phyloP scores from a whole-genome alignment of 1,284 basidiomycete species.

The Trametes pubescens region DNA sequence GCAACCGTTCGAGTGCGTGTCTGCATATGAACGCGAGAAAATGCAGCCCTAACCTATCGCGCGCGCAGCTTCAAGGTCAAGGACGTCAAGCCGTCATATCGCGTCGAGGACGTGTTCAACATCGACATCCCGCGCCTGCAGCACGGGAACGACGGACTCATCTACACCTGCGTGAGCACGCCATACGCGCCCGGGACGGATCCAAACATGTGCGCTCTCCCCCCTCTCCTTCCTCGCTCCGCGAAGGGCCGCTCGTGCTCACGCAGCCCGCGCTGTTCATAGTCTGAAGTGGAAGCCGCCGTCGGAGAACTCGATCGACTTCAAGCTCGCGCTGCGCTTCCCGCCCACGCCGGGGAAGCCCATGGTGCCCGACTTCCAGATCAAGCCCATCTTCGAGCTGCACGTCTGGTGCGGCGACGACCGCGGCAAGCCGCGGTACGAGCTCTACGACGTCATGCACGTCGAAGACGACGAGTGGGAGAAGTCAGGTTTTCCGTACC shows the following conservation, averaged over 20 bases:
- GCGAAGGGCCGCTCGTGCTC: constrained; percentile 2
- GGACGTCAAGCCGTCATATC: constrained; percentile 89
- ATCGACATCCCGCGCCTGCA: constrained; percentile 88
- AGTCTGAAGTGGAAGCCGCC: constrained; percentile 99
- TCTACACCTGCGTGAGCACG: constrained; percentile 92
- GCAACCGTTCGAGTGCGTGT: constrained; percentile 86
- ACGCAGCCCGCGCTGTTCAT: constrained; percentile 3
- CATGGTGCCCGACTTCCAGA: constrained; percentile 76
- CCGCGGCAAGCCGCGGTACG: constrained; percentile 67
- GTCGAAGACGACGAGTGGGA: constrained; percentile 96
- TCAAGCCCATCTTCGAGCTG: constrained; percentile 89
- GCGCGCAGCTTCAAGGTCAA: constrained; percentile 82
- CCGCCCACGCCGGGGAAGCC: constrained; percentile 69
- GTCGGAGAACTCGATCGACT: constrained; percentile 97
- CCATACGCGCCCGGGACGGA: constrained; percentile 94
- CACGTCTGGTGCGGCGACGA: constrained; percentile 82
- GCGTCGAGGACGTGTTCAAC: constrained; percentile 85
- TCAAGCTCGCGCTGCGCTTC: constrained; percentile 93
- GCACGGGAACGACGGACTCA: constrained; percentile 96
- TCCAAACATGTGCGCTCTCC: constrained; percentile 77
- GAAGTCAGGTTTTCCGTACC: constrained; percentile 57
- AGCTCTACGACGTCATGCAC: constrained; percentile 88
- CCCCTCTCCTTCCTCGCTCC: constrained; percentile 3
- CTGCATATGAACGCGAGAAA: not conserved
- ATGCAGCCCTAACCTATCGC: constrained; percentile 5